These are phyloP conservation scores for Pythium pectinolyticum DNA, from an alignment of 352 stramenopile species.

Conservation along the genomic window DNA sequence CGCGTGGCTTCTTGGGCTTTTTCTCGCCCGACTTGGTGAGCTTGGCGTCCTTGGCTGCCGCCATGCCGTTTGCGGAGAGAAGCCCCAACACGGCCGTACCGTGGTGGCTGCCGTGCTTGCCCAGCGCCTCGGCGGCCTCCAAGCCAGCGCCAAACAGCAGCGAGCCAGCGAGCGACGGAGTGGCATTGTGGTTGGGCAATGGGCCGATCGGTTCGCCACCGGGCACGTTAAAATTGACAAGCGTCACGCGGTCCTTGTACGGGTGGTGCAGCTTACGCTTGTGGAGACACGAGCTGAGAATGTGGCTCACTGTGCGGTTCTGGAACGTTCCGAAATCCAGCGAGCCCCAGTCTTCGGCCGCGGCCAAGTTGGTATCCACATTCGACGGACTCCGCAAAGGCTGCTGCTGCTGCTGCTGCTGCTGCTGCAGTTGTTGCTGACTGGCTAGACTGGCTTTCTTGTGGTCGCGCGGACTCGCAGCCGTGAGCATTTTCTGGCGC, in stretches of 20 bases:
- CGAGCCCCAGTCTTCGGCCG: conserved; percentile 72
- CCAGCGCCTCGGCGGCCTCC: conserved; percentile 6
- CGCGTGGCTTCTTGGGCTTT: conserved; percentile 26
- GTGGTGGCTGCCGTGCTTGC: conserved; percentile 10
- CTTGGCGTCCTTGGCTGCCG: conserved; percentile 12
- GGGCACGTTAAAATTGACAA: conserved; percentile 81
- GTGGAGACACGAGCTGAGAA: conserved; percentile 79
- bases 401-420: too few relatives aligned
- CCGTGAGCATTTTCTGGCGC: conserved; percentile 38
- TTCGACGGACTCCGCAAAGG: conserved; percentile 55
- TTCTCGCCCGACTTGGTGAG: conserved; percentile 23
- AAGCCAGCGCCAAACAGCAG: conserved; percentile 22
- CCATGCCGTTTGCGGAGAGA: not conserved
- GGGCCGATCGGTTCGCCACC: conserved; percentile 31
- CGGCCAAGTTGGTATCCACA: conserved; percentile 48
- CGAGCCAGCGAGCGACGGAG: conserved; percentile 4
- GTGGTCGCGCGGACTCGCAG: conserved; percentile 52
- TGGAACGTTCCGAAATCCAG: conserved; percentile 81
- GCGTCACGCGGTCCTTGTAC: conserved; percentile 84
- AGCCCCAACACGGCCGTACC: conserved; percentile 1
- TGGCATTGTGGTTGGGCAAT: conserved; percentile 4
- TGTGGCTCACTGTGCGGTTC: conserved; percentile 83
- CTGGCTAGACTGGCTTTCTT: too few relatives aligned
- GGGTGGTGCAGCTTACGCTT: conserved; percentile 81
- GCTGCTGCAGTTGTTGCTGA: too few relatives aligned